A percentile compares a stretch with the other conserved stretches of the same genome.
These are phyloP conservation scores for Lecanoromycetidae sp. DNA, from an alignment of 2,329 filamentous ascomycete genomes.

Conservation along the genomic window DNA sequence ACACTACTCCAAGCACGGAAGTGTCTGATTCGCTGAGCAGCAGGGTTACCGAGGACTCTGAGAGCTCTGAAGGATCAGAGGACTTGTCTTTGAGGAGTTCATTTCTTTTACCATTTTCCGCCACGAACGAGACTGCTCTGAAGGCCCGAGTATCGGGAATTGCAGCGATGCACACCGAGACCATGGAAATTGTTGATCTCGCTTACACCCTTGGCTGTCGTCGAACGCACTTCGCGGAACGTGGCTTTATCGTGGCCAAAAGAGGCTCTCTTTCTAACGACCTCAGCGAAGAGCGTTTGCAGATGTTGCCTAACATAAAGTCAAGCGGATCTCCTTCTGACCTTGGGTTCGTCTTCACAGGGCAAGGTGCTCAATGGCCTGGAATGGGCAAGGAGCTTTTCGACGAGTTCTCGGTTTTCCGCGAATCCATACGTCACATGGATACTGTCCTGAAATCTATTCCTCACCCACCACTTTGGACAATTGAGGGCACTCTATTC, in stretches of 20 bases:
- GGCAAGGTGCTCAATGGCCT: constrained; percentile 27
- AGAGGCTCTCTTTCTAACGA: not conserved
- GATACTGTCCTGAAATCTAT: not conserved
- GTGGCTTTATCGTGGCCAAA: not conserved
- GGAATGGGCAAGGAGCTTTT: constrained; percentile 26
- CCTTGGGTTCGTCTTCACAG: constrained; percentile 23
- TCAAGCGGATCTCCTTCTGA: constrained; percentile 24
- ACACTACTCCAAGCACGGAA: not conserved
- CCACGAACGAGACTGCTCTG: not conserved
- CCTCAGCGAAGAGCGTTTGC: not conserved
- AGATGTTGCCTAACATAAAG: constrained; percentile 14
- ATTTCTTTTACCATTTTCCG: constrained; percentile 12
- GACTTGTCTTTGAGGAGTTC: not conserved
- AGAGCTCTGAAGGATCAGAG: not conserved
- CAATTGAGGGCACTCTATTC: not conserved
- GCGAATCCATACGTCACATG: not conserved
- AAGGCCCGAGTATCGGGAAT: not conserved
- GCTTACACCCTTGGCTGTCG: constrained; percentile 9
- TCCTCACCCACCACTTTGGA: not conserved
- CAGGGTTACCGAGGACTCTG: not conserved
- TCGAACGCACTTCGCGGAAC: not conserved
- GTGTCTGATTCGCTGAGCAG: not conserved
- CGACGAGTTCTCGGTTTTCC: constrained; percentile 12
- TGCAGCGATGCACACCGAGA: not conserved
- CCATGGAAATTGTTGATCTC: constrained; percentile 1